Evolutionary conservation across 164 flowering plant species (phyloP), one percentile per base, ranked within the genome.

Genomic region (Sedum album): DNA sequence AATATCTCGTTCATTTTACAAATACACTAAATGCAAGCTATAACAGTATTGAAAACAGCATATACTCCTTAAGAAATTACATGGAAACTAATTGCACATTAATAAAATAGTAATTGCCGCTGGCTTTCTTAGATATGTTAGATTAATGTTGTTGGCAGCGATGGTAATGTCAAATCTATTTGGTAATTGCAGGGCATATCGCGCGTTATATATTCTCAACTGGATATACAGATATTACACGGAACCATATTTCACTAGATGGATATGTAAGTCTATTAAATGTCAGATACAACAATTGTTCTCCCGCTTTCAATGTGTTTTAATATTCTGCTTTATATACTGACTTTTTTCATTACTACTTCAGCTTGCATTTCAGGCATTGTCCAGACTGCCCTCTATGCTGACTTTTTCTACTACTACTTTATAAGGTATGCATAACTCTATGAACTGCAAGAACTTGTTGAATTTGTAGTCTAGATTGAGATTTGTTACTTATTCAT

Each of bases 221-320:
- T 92, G 98, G 98, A 81, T 86, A 48, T 92, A 87, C 74, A 91
- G 98, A 63, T 90, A 88, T 72, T 79, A 87, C 73, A 80, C 87
- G 13, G 98, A 90, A 75, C 60, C 46, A n/a, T 80, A 78, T 65
- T 83, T 86, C 68, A 72, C 64, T 41, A 78, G 89, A 71, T 87
- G 98, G 98, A 87, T 92, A 73, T 74, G 98, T 90, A 79, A 74
- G 83, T 21, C 18, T 33, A 63, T 28, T 25, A 14, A 33, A 66
- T 39, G 33, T 44, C 46, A 51, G 28, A 70, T 30, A 9, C 18
- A 38, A 65, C n/a, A 35, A 18, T 2, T 21, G 10, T 62, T 25
- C 15, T 1, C 36, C 66, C 23, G n/a, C 15, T 17, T 0, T 65
- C 0, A 51, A 15, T 7, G 31, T 67, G 18, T 66, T 17, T 20